A percentile compares a stretch with the other conserved stretches of the same genome.
Conservation (phyloP, 768 basidiomycete genomes). For the Podaxis sp. region DNA sequence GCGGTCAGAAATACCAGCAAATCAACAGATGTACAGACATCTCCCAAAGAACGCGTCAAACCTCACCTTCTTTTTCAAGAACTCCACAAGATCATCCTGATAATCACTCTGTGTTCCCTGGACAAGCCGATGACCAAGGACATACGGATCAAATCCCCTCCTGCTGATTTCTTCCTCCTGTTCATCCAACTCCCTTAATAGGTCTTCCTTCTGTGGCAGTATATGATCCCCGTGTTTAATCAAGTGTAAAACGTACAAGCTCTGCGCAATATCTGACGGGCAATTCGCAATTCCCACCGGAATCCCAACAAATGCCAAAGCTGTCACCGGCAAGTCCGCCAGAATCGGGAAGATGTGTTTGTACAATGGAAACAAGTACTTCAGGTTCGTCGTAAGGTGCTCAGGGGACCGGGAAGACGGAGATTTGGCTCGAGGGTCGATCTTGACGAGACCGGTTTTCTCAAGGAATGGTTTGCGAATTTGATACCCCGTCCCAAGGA, state of each 20-base stretch:
- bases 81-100: conserved; percentile 34
- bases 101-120: conserved; percentile 31
- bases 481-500: conserved; percentile 56
- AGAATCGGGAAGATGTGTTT: conserved; percentile 49
- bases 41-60: background rate
- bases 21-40: background rate
- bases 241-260: conserved; percentile 37
- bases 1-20: background rate
- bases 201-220: conserved; percentile 33
- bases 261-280: conserved; percentile 46
- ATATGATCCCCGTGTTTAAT: conserved; percentile 23
- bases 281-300: conserved; percentile 44
- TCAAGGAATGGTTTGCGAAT: conserved; percentile 44
- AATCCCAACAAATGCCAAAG: conserved; percentile 52
- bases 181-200: conserved; percentile 35
- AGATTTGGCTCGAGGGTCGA: conserved; percentile 22
- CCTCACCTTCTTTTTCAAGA: conserved; percentile 26
- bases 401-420: conserved; percentile 17
- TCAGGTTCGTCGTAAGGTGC: conserved; percentile 13
- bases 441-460: conserved; percentile 24
- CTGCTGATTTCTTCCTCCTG: conserved; percentile 36
- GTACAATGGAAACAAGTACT: conserved; percentile 52
- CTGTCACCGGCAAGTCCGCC: conserved; percentile 40
- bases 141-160: conserved; percentile 44
- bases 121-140: conserved; percentile 42